phyloP scores from a whole-genome alignment of 129 eudicot species.

The Sambucus nigra region DNA sequence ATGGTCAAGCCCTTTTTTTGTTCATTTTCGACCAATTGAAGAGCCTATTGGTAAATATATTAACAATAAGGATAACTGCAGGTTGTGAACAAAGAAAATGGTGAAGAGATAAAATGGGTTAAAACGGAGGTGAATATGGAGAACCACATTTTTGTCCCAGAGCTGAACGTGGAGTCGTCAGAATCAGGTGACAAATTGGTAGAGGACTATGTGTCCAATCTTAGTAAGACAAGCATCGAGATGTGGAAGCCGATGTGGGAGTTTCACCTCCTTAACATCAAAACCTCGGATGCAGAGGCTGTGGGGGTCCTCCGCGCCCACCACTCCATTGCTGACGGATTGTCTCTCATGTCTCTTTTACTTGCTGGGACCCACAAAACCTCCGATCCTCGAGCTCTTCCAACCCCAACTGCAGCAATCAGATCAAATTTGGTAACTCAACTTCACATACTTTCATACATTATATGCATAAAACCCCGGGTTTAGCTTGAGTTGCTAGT shows the following conservation, averaged over 20 bases:
- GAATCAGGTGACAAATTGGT: constrained; percentile 31
- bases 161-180: constrained; percentile 11
- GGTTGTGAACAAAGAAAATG: constrained; percentile 33
- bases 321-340: constrained; percentile 55
- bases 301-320: constrained; percentile 33
- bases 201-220: constrained; percentile 33
- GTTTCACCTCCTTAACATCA: constrained; percentile 41
- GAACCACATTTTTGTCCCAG: constrained; percentile 34
- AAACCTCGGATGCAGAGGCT: constrained; percentile 29
- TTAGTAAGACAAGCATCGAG: constrained; percentile 30
- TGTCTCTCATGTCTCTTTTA: constrained; percentile 38
- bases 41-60: no score
- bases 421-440: no score
- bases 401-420: constrained; percentile 22
- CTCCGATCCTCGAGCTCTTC: constrained; percentile 28
- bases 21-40: no score
- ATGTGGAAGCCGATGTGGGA: constrained; percentile 48
- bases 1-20: no score
- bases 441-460: no score
- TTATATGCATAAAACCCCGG: no score
- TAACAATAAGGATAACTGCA: not conserved
- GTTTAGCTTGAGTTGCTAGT: no score
- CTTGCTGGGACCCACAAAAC: constrained; percentile 43
- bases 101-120: constrained; percentile 32
- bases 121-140: constrained; percentile 34